Percentiles rank a stretch among this genome's conserved stretches.
Conservation (phyloP, 2,329 filamentous ascomycete species). For the Xylariaceae sp. region DNA sequence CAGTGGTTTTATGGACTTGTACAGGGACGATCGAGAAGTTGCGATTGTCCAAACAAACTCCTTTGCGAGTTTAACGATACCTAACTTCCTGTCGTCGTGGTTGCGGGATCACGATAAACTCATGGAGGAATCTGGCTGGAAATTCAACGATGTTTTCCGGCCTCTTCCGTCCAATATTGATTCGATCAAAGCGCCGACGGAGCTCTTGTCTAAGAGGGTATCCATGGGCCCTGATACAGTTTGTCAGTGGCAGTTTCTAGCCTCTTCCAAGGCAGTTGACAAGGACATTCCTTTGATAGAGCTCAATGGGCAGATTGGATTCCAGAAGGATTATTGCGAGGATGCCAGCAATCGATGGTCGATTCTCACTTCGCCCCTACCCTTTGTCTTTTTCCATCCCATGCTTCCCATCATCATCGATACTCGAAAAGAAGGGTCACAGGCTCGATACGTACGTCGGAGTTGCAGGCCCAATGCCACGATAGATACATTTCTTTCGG, state of each 20-base stretch:
- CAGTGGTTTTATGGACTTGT: constrained; percentile 67
- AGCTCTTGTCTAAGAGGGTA: constrained; percentile 50
- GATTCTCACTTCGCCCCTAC: constrained; percentile 58
- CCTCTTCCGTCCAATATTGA: constrained; percentile 41
- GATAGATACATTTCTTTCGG: constrained; percentile 79
- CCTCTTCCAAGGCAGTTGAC: constrained; percentile 45
- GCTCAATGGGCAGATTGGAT: constrained; percentile 71
- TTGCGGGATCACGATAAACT: constrained; percentile 67
- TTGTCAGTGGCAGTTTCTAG: constrained; percentile 66
- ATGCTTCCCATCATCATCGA: constrained; percentile 84
- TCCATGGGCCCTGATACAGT: constrained; percentile 44
- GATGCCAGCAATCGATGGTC: constrained; percentile 63
- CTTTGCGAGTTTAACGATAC: constrained; percentile 69
- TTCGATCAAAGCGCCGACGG: constrained; percentile 39
- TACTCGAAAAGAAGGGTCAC: constrained; percentile 78
- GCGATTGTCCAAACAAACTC: constrained; percentile 65
- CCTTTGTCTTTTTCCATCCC: constrained; percentile 84
- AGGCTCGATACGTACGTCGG: constrained; percentile 80
- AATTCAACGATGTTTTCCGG: constrained; percentile 64
- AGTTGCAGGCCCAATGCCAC: constrained; percentile 89
- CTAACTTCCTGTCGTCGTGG: constrained; percentile 72
- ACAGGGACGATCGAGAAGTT: constrained; percentile 54
- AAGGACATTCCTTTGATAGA: constrained; percentile 59
- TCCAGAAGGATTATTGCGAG: constrained; percentile 66
- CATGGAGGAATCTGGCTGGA: constrained; percentile 60